phyloP scores from a whole-genome alignment of 2,329 filamentous ascomycete species.

The Trichocomaceae sp. region DNA sequence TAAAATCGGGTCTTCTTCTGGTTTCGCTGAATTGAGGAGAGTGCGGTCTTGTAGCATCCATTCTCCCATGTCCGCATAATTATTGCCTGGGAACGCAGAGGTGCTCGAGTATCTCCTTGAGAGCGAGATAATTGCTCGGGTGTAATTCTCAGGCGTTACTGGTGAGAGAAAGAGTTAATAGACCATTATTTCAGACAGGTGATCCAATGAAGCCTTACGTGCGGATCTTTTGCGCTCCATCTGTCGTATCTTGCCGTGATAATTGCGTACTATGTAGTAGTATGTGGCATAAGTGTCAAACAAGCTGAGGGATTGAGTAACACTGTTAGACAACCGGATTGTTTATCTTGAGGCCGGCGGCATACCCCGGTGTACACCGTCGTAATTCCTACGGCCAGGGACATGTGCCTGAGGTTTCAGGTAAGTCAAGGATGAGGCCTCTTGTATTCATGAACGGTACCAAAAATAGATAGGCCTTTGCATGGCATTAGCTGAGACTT shows the following conservation, averaged over 20 bases:
- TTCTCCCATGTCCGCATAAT: background rate
- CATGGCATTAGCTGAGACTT: background rate
- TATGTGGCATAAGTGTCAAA: background rate
- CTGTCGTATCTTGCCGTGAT: background rate
- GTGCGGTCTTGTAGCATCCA: background rate
- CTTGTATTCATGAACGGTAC: background rate
- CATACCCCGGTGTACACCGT: background rate
- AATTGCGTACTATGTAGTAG: background rate
- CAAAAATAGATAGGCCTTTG: background rate
- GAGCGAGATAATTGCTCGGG: background rate
- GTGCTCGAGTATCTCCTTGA: background rate
- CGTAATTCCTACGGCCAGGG: background rate
- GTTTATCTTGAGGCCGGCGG: background rate
- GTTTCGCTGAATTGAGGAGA: background rate
- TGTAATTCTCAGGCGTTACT: background rate
- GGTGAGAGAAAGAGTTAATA: background rate
- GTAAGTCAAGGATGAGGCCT: background rate
- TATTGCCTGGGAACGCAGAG: background rate
- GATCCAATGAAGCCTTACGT: background rate
- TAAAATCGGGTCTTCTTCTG: background rate
- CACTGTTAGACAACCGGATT: background rate
- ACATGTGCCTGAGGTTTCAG: background rate
- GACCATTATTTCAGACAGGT: background rate
- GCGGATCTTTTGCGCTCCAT: background rate
- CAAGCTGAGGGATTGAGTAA: background rate